A percentile compares a stretch with the other conserved stretches of the same genome.
Conservation (phyloP, 306 rosid species). For the Purshia tridentata region DNA sequence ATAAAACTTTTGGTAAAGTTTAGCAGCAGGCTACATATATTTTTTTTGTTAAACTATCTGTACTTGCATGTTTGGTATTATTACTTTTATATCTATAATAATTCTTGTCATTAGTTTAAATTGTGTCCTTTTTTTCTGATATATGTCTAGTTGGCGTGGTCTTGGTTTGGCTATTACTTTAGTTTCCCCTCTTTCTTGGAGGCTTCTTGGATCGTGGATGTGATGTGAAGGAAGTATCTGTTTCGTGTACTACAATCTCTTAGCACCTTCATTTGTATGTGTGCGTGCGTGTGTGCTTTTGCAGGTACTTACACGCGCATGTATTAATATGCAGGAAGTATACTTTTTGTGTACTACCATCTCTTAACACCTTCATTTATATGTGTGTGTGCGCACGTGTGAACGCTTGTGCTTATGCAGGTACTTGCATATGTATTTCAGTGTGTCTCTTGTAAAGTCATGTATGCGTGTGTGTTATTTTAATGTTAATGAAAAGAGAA, state of each 20-base stretch:
- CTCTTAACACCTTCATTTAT: no score
- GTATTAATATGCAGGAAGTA: no score
- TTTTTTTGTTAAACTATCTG: not conserved
- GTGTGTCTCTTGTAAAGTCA: not conserved
- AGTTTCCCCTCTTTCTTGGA: not conserved
- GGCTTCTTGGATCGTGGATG: not conserved
- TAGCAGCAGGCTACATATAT: not conserved
- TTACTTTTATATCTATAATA: no score
- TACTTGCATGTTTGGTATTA: not conserved
- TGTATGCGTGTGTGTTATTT: not conserved
- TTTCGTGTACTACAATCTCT: no score
- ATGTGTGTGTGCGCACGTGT: not conserved
- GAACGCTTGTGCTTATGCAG: not conserved
- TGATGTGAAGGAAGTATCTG: no score
- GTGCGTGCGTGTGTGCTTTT: no score
- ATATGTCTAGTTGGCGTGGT: not conserved
- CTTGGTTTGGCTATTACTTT: not conserved
- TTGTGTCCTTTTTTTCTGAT: not conserved
- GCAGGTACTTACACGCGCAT: no score
- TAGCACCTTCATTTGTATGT: no score
- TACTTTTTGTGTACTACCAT: no score
- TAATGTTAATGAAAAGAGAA: no score
- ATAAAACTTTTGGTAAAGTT: not conserved
- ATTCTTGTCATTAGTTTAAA: not conserved
- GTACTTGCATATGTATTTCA: not conserved